phyloP scores from a whole-genome alignment of 2,329 filamentous ascomycete species.

The Rhinocladiella mackenziei region DNA sequence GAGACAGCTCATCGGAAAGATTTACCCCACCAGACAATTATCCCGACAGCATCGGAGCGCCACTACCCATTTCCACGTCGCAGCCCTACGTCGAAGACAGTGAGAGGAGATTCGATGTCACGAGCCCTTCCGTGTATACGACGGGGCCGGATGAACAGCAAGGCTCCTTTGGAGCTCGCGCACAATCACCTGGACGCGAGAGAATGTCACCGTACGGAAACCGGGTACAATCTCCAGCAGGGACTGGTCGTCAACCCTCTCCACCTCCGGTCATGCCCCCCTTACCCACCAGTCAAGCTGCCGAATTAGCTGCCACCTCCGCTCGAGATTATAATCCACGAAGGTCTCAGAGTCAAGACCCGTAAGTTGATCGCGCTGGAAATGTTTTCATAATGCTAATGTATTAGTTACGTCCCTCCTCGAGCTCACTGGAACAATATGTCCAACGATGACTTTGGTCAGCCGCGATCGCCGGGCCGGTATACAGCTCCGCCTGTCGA shows the following conservation, averaged over 20 bases:
- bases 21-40: conserved; percentile 41
- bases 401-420: conserved; percentile 42
- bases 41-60: conserved; percentile 14
- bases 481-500: conserved; percentile 34
- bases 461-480: conserved; percentile 19
- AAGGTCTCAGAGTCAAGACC: conserved; percentile 23
- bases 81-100: conserved; percentile 18
- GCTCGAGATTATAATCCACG: conserved; percentile 10
- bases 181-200: conserved; percentile 36
- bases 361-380: conserved; percentile 13
- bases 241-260: conserved; percentile 51
- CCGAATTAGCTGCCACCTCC: conserved; percentile 14
- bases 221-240: conserved; percentile 33
- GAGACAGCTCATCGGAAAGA: conserved; percentile 34
- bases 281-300: conserved; percentile 49
- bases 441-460: conserved; percentile 11
- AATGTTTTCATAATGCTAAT: conserved; percentile 1
- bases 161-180: conserved; percentile 60
- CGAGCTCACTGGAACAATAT: conserved; percentile 40
- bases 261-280: conserved; percentile 53
- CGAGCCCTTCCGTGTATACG: conserved; percentile 23
- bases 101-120: conserved; percentile 33
- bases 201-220: conserved; percentile 25
- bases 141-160: conserved; percentile 44
- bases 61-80: conserved; percentile 11